Percentiles rank a stretch among this genome's conserved stretches.
phyloP scores from a whole-genome alignment of 805 yeast genomes.

The Dipodascopsis uninucleata region DNA sequence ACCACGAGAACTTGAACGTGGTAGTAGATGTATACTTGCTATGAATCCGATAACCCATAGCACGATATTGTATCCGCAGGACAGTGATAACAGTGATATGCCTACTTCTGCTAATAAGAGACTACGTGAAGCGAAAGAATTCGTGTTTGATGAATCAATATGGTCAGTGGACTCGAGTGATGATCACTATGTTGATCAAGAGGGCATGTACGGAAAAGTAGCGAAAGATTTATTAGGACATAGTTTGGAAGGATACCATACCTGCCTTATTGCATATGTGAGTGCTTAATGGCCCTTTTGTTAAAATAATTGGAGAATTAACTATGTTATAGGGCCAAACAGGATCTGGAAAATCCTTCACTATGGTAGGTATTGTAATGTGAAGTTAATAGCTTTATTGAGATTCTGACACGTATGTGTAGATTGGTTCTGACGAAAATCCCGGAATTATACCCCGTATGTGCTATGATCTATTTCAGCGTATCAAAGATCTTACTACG shows the following conservation, averaged over 20 bases:
- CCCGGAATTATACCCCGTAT: slow-evolving; percentile 61
- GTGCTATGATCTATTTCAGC: slow-evolving; percentile 46
- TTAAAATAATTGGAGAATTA: background rate
- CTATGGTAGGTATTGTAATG: slow-evolving; percentile 40
- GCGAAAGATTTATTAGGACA: slow-evolving; percentile 53
- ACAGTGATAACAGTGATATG: background rate
- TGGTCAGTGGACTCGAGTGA: slow-evolving; percentile 44
- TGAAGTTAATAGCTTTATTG: background rate
- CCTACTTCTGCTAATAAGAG: slow-evolving; percentile 20
- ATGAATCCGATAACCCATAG: slow-evolving; percentile 16
- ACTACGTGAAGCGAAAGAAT: slow-evolving; percentile 30
- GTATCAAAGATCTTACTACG: slow-evolving; percentile 37
- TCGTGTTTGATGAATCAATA: slow-evolving; percentile 49
- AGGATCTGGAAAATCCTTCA: slow-evolving; percentile 39
- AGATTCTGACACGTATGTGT: slow-evolving; percentile 5
- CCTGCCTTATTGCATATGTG: slow-evolving; percentile 51
- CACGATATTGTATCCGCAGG: slow-evolving; percentile 16
- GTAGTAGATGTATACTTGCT: slow-evolving; percentile 11
- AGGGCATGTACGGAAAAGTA: slow-evolving; percentile 43
- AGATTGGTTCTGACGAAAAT: slow-evolving; percentile 43
- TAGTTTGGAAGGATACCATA: slow-evolving; percentile 54
- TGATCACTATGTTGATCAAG: slow-evolving; percentile 43
- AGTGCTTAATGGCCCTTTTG: background rate
- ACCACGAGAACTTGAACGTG: slow-evolving; percentile 17
- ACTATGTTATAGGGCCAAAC: slow-evolving; percentile 35